phyloP scores from a whole-genome alignment of 2,329 filamentous ascomycete species.

The Nothopassalora personata region DNA sequence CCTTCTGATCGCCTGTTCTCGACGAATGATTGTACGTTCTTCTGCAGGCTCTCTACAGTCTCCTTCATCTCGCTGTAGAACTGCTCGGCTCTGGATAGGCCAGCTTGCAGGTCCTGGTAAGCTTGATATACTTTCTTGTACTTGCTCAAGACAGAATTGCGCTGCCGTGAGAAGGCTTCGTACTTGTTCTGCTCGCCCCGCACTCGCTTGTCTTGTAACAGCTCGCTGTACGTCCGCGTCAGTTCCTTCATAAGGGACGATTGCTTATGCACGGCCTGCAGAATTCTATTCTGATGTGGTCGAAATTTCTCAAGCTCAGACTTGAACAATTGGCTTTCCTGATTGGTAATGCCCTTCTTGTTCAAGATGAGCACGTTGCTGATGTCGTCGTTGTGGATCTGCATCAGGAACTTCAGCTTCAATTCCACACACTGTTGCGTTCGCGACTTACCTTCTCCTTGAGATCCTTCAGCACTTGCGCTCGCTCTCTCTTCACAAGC shows the following conservation, averaged over 20 bases:
- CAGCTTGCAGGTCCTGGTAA: conserved; percentile 82
- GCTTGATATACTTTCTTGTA: conserved; percentile 91
- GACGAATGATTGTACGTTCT: conserved; percentile 79
- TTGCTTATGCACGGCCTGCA: conserved; percentile 95
- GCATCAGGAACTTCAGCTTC: conserved; percentile 11
- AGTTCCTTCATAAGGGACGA: conserved; percentile 91
- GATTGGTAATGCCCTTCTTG: conserved; percentile 91
- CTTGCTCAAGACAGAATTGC: conserved; percentile 71
- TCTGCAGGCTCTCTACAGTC: conserved; percentile 26
- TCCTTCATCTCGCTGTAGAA: conserved; percentile 81
- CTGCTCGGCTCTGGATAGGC: conserved; percentile 77
- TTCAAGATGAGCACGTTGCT: conserved; percentile 95
- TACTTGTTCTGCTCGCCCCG: conserved; percentile 93
- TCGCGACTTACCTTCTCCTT: conserved; percentile 76
- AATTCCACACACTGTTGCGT: neutral
- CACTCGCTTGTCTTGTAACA: conserved; percentile 91
- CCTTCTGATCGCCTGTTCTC: conserved; percentile 90
- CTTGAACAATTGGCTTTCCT: conserved; percentile 88
- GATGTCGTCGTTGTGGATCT: conserved; percentile 96
- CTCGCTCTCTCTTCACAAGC: conserved; percentile 83
- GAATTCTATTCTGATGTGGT: conserved; percentile 80
- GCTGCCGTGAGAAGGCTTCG: conserved; percentile 77
- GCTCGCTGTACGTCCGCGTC: conserved; percentile 75
- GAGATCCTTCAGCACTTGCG: conserved; percentile 88
- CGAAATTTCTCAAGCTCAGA: conserved; percentile 96